Base-by-base conservation (phyloP, 2,329 filamentous ascomycete genomes). In the Colletotrichum sp. region DNA sequence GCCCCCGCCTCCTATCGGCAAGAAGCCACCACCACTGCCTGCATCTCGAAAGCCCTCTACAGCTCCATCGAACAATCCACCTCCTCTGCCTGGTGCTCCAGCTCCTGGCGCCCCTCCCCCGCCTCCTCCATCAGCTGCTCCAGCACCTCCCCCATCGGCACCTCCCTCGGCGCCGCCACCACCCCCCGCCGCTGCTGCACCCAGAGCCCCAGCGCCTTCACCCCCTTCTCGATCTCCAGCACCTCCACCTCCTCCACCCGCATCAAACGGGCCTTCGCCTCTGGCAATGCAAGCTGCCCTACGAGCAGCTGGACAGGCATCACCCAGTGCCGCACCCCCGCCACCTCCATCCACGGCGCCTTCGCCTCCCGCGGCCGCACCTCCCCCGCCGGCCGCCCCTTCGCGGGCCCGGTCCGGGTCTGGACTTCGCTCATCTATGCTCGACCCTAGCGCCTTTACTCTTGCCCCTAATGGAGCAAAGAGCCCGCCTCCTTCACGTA, bases 381-480 rank as follows among this genome's bases (percentile, higher is more conserved):
- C 79, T 77, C 80, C 78, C 77, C 84, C 65, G 76, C 83, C 75
- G 67, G 81, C 80, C 30, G 85, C 81, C 39, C 78, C 83, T 74
- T 80, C 81, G 49, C 84, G 88, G 36, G 81, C 84, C 77, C 85
- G 87, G 77, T 81, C 83, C 24, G 85, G 86, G 30, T 87, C 89
- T 78, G 83, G 87, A 80, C 81, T 93, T 84, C 88, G 89, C 52
- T 87, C 89, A 63, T 90, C 93, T 7, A 92, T 95, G 88, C 87
- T 97, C 16, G 94, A 96, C 81, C 90, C 95, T 2, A 95, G 92
- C 81, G 90, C 93, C 15, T 97, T 96, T 84, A 97, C 95, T 1
- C 88, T 96, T 59, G 89, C 89, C 24, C 87, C 89, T 8, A 95
- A 95, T 81, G 93, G 93, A 60, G 85, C 84, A 34, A 90, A 89